Evolutionary conservation across 2,329 filamentous ascomycete species (phyloP), one percentile per base, ranked within the genome.

Genomic region (Penicillium palitans): DNA sequence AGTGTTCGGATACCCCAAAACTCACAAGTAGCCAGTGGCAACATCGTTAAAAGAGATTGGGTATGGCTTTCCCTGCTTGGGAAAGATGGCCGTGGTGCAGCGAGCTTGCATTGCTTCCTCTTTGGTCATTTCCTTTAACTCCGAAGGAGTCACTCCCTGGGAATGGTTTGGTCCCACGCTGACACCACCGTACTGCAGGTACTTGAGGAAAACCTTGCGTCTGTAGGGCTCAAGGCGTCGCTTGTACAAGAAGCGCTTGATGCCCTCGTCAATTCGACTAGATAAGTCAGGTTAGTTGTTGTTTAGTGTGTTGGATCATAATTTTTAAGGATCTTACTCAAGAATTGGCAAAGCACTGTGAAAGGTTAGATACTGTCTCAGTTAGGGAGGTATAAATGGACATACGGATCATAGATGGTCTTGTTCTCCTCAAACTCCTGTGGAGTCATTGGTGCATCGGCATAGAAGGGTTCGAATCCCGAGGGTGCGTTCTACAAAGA

Each of bases 111-210:
- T 84, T 33, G 90, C 84, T 49, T 92, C 83, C 1, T 84, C 82
- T 9, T 84, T 83, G 50, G 87, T 86, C 70, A 86, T 81, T 1
- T 80, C 79, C 29, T 84, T 80, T 35, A 91, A 72, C 2, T 88
- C 85, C n/a, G 84, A 81, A 39, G 83, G 81, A 8, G 88, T 76
- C 1, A 88, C 78, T 13, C 85, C 84, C 10, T 78, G 84, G 67
- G 93, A 96, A 71, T 82, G 79, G 54, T 84, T 85, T 3, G 76
- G 80, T 0, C 79, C 75, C 8, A 82, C 78, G 44, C 91, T 87
- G 41, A 99, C 83, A 4, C 95, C 93, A 3, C 95, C 95, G 45
- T 93, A 88, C 37, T 85, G 82, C 57, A 98, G 84, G 70, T 95
- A 96, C 63, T 90, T 90, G 68, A 85, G 82, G 75, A 99, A 95